A percentile compares a stretch with the other conserved stretches of the same genome.
phyloP scores from a whole-genome alignment of 2,329 filamentous ascomycete species.

The Didymella sp. region DNA sequence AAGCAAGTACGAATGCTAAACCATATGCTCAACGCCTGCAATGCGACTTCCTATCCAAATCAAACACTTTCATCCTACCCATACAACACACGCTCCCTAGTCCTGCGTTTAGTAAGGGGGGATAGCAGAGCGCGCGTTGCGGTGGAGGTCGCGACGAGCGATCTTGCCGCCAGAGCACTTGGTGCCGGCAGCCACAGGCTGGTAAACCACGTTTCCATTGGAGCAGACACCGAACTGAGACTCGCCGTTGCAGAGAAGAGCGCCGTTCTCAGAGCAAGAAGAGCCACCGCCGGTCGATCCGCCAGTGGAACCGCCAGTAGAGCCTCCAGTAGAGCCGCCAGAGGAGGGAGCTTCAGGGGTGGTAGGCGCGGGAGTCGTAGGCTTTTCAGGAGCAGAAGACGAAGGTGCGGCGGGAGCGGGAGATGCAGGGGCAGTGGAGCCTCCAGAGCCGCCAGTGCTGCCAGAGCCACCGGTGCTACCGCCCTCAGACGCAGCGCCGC shows the following conservation, averaged over 20 bases:
- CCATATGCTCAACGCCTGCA: conserved; percentile 7
- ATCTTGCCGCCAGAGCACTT: conserved; percentile 51
- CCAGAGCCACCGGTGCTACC: conserved; percentile 13
- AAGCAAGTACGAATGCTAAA: neutral
- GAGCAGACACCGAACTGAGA: conserved; percentile 52
- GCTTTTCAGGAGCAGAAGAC: conserved; percentile 8
- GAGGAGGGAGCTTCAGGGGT: conserved; percentile 6
- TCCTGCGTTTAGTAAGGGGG: conserved; percentile 4
- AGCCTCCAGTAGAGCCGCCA: conserved; percentile 4
- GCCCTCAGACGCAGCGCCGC: conserved; percentile 20
- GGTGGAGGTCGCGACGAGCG: conserved; percentile 37
- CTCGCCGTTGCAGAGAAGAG: conserved; percentile 48
- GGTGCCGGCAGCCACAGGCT: conserved; percentile 53
- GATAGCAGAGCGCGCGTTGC: conserved; percentile 25
- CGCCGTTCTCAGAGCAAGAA: conserved; percentile 46
- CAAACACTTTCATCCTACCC: neutral
- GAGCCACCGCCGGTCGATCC: conserved; percentile 10
- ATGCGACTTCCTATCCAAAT: neutral
- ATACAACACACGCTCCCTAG: neutral
- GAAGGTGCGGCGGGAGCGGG: conserved; percentile 4
- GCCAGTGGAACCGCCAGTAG: conserved; percentile 7
- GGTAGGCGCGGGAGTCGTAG: conserved; percentile 5
- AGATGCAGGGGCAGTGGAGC: conserved; percentile 11
- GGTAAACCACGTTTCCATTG: conserved; percentile 48
- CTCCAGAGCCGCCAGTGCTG: conserved; percentile 7